Evolutionary conservation across 768 basidiomycete genomes (phyloP).

Genomic region (Kwoniella pini): DNA sequence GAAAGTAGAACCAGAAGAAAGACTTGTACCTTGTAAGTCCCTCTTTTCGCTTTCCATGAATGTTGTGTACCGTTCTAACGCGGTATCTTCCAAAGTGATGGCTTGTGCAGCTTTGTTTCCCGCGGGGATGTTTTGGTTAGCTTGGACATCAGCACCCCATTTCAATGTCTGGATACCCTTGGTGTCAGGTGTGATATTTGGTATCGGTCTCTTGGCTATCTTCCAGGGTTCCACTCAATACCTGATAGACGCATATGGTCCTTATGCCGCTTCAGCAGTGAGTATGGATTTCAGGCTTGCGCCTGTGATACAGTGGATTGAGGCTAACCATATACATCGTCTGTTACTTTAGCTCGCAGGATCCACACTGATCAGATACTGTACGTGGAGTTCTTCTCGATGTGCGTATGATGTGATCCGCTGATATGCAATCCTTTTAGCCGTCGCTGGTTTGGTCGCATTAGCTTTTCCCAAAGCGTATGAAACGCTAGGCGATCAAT

Average conservation of each 20-base stretch:
- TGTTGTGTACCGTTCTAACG: neutral
- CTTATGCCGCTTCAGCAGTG: constrained; percentile 33
- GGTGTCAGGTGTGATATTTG: constrained; percentile 34
- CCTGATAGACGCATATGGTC: constrained; percentile 36
- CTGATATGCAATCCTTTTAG: constrained; percentile 6
- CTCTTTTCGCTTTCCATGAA: too few relatives aligned
- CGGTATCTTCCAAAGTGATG: constrained; percentile 17
- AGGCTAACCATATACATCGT: too few relatives aligned
- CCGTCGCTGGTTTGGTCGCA: constrained; percentile 27
- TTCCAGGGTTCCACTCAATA: constrained; percentile 35
- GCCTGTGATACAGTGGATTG: too few relatives aligned
- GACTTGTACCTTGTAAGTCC: constrained; percentile 32
- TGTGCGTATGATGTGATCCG: too few relatives aligned
- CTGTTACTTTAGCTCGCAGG: constrained; percentile 21
- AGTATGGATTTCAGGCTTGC: constrained; percentile 7
- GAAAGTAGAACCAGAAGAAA: constrained; percentile 35
- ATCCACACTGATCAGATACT: constrained; percentile 28
- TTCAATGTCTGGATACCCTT: constrained; percentile 29
- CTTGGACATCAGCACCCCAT: constrained; percentile 28
- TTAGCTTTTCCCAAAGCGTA: constrained; percentile 32
- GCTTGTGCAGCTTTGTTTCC: constrained; percentile 21
- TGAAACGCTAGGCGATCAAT: constrained; percentile 25
- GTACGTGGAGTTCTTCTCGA: too few relatives aligned
- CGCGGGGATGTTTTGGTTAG: constrained; percentile 36
- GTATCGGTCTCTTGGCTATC: constrained; percentile 30